These are phyloP conservation scores for Pythium monospermum DNA, from an alignment of 352 stramenopile species.

Conservation along the genomic window DNA sequence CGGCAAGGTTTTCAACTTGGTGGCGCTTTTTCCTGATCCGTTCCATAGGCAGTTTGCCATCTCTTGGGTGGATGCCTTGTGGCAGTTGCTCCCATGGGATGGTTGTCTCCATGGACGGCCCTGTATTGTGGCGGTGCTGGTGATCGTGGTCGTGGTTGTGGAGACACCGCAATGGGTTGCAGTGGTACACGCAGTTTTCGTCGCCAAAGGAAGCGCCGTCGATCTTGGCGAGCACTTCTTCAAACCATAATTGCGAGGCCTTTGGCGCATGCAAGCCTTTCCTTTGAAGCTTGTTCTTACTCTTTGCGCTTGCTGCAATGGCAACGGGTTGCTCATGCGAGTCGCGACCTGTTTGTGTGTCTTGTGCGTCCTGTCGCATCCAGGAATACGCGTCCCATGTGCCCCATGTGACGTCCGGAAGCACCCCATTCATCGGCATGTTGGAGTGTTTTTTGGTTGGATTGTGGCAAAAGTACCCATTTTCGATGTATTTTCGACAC, in stretches of 20 bases:
- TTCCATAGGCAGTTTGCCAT: constrained; percentile 49
- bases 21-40: constrained; percentile 66
- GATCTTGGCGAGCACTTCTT: constrained; percentile 57
- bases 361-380: not conserved
- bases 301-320: constrained; percentile 23
- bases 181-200: constrained; percentile 34
- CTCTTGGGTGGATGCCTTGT: constrained; percentile 57
- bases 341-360: not conserved
- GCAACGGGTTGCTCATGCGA: not conserved
- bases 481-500: not conserved
- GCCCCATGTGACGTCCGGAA: constrained; percentile 65
- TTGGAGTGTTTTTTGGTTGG: no score
- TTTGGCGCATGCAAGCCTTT: constrained; percentile 39
- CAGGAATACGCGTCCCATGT: constrained; percentile 49
- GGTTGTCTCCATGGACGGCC: not conserved
- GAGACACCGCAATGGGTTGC: constrained; percentile 55
- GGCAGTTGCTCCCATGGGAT: constrained; percentile 66
- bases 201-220: constrained; percentile 37
- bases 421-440: constrained; percentile 63
- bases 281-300: constrained; percentile 41
- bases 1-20: constrained; percentile 73
- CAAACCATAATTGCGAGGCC: constrained; percentile 65
- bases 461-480: not conserved
- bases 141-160: constrained; percentile 9
- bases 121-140: not conserved